These are phyloP conservation scores for Kodamaea laetipori DNA, from an alignment of 805 yeast species.

Conservation along the genomic window DNA sequence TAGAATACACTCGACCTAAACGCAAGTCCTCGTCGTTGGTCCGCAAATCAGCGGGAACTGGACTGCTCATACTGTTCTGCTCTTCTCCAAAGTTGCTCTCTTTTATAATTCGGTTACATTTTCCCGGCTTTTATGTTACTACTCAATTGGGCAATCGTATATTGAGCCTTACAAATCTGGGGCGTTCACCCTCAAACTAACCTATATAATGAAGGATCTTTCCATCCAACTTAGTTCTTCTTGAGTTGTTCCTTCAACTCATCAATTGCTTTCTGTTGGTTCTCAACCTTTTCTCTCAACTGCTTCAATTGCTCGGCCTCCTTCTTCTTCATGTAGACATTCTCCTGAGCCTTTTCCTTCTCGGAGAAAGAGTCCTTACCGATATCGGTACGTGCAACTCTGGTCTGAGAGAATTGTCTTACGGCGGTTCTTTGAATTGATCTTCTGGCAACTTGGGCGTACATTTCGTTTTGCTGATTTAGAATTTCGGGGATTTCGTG, in stretches of 20 bases:
- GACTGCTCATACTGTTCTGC: not conserved
- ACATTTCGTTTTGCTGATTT: constrained; percentile 14
- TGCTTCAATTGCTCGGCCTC: constrained; percentile 84
- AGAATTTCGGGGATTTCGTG: not conserved
- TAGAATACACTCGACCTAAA: constrained; percentile 7
- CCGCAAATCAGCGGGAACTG: not conserved
- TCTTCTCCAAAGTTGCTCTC: constrained; percentile 1
- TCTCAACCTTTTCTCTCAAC: constrained; percentile 72
- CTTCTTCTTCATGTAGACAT: constrained; percentile 79
- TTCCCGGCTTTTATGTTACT: constrained; percentile 1
- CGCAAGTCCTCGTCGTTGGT: constrained; percentile 6
- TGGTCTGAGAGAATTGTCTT: constrained; percentile 35
- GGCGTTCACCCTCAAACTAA: not conserved
- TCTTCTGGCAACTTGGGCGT: constrained; percentile 29
- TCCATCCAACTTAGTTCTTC: constrained; percentile 13
- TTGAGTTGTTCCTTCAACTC: constrained; percentile 54
- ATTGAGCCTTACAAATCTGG: constrained; percentile 1
- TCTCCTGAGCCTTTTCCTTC: constrained; percentile 93
- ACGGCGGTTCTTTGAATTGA: constrained; percentile 23
- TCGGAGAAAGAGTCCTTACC: constrained; percentile 49
- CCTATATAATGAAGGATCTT: not conserved
- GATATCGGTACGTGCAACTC: constrained; percentile 25
- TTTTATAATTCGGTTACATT: not conserved
- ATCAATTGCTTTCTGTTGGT: constrained; percentile 64
- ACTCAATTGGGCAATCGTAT: constrained; percentile 6